These are phyloP conservation scores for Cryptococcus hybrid DNA, from an alignment of 1,284 basidiomycete species.

Conservation along the genomic window DNA sequence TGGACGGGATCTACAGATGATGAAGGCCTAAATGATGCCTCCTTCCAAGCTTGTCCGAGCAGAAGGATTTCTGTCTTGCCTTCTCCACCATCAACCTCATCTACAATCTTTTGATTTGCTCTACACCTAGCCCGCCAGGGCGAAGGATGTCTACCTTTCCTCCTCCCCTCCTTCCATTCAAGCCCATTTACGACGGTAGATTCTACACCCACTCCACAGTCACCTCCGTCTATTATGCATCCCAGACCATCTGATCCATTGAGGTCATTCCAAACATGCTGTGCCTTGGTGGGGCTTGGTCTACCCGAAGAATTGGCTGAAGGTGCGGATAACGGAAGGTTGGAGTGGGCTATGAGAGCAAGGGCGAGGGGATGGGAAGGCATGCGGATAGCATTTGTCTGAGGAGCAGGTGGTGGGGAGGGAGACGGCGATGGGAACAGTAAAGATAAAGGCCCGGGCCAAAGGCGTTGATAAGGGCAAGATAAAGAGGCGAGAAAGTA, in stretches of 20 bases:
- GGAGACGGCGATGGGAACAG: constrained; percentile 71
- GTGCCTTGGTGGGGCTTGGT: constrained; percentile 89
- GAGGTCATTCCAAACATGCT: constrained; percentile 81
- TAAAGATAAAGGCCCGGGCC: constrained; percentile 93
- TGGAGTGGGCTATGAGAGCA: constrained; percentile 74
- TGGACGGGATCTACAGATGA: neutral
- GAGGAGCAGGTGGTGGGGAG: constrained; percentile 45
- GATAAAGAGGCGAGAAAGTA: constrained; percentile 62
- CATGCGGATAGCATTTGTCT: constrained; percentile 89
- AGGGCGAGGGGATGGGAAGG: constrained; percentile 90
- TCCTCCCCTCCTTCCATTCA: constrained; percentile 52
- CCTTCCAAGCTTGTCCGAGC: constrained; percentile 32
- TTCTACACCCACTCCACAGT: constrained; percentile 87
- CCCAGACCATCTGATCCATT: constrained; percentile 59
- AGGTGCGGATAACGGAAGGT: constrained; percentile 85
- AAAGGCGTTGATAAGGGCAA: constrained; percentile 63
- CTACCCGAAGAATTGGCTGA: constrained; percentile 94
- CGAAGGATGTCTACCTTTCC: constrained; percentile 78
- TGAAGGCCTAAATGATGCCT: neutral
- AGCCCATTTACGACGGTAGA: constrained; percentile 93
- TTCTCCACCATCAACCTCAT: constrained; percentile 43
- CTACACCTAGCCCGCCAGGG: constrained; percentile 90
- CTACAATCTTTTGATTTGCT: constrained; percentile 70
- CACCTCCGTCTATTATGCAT: constrained; percentile 88
- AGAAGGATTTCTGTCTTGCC: constrained; percentile 31